These are phyloP conservation scores for Serendipita sp. DNA, from an alignment of 768 basidiomycete species.

Conservation along the genomic window DNA sequence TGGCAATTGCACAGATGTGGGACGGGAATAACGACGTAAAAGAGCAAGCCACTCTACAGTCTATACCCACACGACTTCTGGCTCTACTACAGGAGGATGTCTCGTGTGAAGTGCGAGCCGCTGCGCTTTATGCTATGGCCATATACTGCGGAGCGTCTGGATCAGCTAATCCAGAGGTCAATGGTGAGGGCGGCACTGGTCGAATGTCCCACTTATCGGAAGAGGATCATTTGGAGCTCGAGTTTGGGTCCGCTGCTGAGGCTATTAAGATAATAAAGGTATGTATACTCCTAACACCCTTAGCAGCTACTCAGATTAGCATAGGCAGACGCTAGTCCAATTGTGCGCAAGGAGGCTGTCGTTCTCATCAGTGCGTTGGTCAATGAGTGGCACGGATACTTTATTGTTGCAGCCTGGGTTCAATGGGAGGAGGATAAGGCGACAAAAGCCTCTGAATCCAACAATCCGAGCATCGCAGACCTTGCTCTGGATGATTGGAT, in stretches of 20 bases:
- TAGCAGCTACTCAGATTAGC: constrained; percentile 38
- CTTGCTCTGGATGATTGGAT: constrained; percentile 69
- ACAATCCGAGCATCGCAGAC: constrained; percentile 45
- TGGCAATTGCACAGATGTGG: constrained; percentile 95
- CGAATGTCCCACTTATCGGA: constrained; percentile 62
- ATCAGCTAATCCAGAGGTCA: constrained; percentile 44
- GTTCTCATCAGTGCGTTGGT: constrained; percentile 85
- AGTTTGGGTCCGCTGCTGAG: constrained; percentile 11
- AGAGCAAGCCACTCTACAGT: constrained; percentile 59
- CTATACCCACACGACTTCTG: constrained; percentile 71
- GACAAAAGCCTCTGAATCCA: constrained; percentile 5
- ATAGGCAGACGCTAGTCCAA: constrained; percentile 88
- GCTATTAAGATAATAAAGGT: constrained; percentile 7
- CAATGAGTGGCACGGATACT: constrained; percentile 92
- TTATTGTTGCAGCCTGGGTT: constrained; percentile 91
- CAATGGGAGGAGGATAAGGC: constrained; percentile 79
- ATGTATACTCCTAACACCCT: background rate
- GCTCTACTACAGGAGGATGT: constrained; percentile 58
- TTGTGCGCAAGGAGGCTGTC: constrained; percentile 89
- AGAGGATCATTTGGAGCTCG: constrained; percentile 49
- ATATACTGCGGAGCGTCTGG: constrained; percentile 88
- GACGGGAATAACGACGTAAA: constrained; percentile 84
- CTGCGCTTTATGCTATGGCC: constrained; percentile 79
- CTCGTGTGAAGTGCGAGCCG: constrained; percentile 84
- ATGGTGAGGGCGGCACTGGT: constrained; percentile 75